These are phyloP conservation scores for Gillenia trifoliata DNA, from an alignment of 306 rosid species.

Conservation along the genomic window DNA sequence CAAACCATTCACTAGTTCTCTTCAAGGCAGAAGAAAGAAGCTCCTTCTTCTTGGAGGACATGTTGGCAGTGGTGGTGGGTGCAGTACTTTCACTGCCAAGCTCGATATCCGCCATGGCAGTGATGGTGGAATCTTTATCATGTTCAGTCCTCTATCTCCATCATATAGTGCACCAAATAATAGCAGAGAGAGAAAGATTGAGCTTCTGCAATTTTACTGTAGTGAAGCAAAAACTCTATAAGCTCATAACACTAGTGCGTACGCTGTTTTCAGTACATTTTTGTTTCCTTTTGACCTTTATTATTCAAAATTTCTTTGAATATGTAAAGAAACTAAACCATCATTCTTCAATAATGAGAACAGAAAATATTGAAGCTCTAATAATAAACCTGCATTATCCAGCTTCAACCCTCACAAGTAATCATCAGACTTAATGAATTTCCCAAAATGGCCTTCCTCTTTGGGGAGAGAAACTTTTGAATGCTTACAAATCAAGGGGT, in stretches of 20 bases:
- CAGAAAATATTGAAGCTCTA: background rate
- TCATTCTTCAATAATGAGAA: constrained; percentile 22
- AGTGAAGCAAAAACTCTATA: constrained; percentile 1
- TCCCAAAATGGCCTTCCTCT: constrained; percentile 33
- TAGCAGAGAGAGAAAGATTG: constrained; percentile 1
- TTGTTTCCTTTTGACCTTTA: constrained; percentile 25
- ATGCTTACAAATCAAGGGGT: background rate
- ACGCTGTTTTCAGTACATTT: constrained; percentile 29
- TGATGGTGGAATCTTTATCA: constrained; percentile 24
- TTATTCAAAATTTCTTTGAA: constrained; percentile 16
- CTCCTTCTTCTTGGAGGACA: constrained; percentile 68
- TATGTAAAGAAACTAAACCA: background rate
- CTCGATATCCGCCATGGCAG: constrained; percentile 56
- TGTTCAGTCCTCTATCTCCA: constrained; percentile 33
- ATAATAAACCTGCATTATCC: constrained; percentile 7
- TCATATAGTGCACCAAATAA: constrained; percentile 31
- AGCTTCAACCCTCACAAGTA: constrained; percentile 17
- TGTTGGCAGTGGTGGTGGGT: constrained; percentile 39
- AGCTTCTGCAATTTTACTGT: constrained; percentile 13
- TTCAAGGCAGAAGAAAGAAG: constrained; percentile 79
- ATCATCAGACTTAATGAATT: constrained; percentile 19
- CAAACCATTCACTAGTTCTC: constrained; percentile 95
- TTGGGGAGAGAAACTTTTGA: background rate
- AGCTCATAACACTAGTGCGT: background rate
- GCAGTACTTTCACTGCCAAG: constrained; percentile 30